A percentile compares a stretch with the other conserved stretches of the same genome.
Conservation (phyloP, 2,329 filamentous ascomycete genomes). For the Helicocarpus griseus region DNA sequence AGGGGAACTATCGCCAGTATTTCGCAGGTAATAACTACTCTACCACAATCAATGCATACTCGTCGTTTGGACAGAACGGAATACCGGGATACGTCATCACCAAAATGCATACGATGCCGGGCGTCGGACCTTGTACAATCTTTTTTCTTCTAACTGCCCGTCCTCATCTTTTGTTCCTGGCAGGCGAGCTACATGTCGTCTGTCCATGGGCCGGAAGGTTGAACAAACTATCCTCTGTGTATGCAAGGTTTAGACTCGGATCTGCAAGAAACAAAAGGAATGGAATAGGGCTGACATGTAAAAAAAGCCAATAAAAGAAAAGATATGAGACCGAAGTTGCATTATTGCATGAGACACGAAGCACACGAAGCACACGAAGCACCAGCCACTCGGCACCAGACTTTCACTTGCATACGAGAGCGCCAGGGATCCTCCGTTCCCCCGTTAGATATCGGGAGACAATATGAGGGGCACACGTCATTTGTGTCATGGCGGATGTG, state of each 20-base stretch:
- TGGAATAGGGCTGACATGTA: background rate
- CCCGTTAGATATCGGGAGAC: background rate
- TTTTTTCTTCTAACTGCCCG: too few species aligned
- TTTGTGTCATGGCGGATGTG: background rate
- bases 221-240: background rate
- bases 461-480: background rate
- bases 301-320: background rate
- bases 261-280: background rate
- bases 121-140: background rate
- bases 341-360: background rate
- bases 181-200: background rate
- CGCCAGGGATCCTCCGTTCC: background rate
- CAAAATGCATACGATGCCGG: background rate
- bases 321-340: background rate
- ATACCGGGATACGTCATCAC: background rate
- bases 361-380: too few species aligned
- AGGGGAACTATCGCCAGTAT: background rate
- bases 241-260: background rate
- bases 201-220: background rate
- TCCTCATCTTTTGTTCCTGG: background rate
- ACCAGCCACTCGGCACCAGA: background rate
- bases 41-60: background rate
- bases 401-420: background rate
- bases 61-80: background rate
- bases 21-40: too few species aligned